Evolutionary conservation across 805 yeast species (phyloP).

Genomic region (Tetrapisispora iriomotensis): DNA sequence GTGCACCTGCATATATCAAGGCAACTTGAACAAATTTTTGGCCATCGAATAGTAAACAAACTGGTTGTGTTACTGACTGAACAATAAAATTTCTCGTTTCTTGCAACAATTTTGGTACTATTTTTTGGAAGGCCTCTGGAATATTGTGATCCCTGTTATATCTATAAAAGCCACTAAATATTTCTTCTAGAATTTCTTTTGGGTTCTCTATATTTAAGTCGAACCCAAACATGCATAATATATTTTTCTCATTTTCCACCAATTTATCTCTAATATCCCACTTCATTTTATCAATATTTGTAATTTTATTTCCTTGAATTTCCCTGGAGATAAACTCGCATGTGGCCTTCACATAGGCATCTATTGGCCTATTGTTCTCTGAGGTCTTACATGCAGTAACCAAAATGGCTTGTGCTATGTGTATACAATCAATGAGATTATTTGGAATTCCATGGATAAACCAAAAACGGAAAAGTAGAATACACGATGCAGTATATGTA

Average conservation of each 20-base stretch:
- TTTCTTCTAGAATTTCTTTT: slow-evolving; percentile 28
- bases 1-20: slow-evolving; percentile 25
- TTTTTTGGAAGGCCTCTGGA: slow-evolving; percentile 19
- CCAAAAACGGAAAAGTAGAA: slow-evolving; percentile 29
- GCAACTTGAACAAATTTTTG: slow-evolving; percentile 23
- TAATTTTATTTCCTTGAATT: slow-evolving; percentile 10
- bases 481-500: slow-evolving; percentile 29
- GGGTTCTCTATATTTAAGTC: slow-evolving; percentile 29
- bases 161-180: slow-evolving; percentile 27
- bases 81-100: slow-evolving; percentile 28
- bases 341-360: slow-evolving; percentile 27
- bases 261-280: slow-evolving; percentile 30
- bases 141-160: slow-evolving; percentile 23
- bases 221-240: slow-evolving; percentile 27
- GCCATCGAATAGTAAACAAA: slow-evolving; percentile 28
- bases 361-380: slow-evolving; percentile 30
- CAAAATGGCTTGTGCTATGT: slow-evolving; percentile 26
- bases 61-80: slow-evolving; percentile 30
- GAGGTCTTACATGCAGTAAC: slow-evolving; percentile 30
- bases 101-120: slow-evolving; percentile 26
- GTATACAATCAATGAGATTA: slow-evolving; percentile 22
- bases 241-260: slow-evolving; percentile 24
- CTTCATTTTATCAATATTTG: slow-evolving; percentile 27
- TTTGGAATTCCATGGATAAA: slow-evolving; percentile 23
- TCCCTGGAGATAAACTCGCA: slow-evolving; percentile 15